A percentile compares a stretch with the other conserved stretches of the same genome.
Evolutionary conservation across 2,329 filamentous ascomycete species (phyloP).

Genomic region (Ambrosiella cleistominuta): DNA sequence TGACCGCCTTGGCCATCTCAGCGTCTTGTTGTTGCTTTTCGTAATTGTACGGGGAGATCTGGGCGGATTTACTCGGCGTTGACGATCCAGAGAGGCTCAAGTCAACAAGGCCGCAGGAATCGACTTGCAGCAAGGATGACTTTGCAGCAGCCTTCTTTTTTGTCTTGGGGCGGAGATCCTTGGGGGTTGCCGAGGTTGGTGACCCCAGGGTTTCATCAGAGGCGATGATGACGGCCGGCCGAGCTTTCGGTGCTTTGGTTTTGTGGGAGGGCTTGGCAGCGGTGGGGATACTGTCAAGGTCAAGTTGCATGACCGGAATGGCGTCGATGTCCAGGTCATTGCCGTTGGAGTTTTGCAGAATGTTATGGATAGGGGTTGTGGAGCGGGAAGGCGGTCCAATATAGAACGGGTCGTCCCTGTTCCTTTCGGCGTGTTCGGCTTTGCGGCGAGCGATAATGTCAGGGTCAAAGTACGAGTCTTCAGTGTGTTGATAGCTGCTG

Average conservation of each 20-base stretch:
- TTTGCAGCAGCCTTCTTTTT: constrained; percentile 36
- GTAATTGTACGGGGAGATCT: constrained; percentile 29
- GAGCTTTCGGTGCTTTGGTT: constrained; percentile 25
- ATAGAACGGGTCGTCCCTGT: constrained; percentile 91
- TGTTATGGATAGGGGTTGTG: constrained; percentile 64
- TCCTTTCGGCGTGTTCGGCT: constrained; percentile 61
- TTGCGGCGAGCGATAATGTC: constrained; percentile 58
- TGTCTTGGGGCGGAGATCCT: constrained; percentile 17
- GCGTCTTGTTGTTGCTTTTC: constrained; percentile 56
- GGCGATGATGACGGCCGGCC: constrained; percentile 48
- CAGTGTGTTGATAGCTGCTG: constrained; percentile 39
- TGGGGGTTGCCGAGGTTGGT: constrained; percentile 28
- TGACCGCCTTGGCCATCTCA: constrained; percentile 77
- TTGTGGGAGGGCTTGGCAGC: constrained; percentile 16
- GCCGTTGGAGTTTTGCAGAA: constrained; percentile 53
- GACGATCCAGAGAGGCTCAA: constrained; percentile 40
- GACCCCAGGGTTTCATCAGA: constrained; percentile 55
- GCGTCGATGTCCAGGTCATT: constrained; percentile 77
- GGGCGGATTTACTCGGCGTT: constrained; percentile 13
- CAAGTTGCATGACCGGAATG: constrained; percentile 88
- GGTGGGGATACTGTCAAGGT: constrained; percentile 41
- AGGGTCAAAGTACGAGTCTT: constrained; percentile 52
- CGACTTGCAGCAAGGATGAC: constrained; percentile 51
- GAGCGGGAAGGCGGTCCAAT: constrained; percentile 42
- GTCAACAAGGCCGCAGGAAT: constrained; percentile 63